Conservation (phyloP, 768 basidiomycete species). For the Lentinus brumalis region DNA sequence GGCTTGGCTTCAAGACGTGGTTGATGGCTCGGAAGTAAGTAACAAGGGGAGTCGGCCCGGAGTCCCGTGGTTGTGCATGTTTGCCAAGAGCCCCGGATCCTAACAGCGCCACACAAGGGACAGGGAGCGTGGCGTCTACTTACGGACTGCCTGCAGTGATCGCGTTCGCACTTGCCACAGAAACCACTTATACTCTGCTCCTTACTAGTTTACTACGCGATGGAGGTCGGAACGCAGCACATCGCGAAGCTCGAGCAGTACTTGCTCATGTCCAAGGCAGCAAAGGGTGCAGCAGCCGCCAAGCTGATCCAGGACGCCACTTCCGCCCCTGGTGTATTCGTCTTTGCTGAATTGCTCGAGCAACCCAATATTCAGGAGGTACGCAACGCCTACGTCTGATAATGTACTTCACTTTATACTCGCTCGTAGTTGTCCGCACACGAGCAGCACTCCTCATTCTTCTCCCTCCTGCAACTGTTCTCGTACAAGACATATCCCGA, state of each 20-base stretch:
- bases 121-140: background rate
- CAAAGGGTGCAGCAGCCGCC: conserved; percentile 90
- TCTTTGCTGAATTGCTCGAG: conserved; percentile 88
- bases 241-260: conserved; percentile 83
- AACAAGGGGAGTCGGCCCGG: too few relatives aligned
- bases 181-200: too few relatives aligned
- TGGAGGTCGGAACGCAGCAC: conserved; percentile 68
- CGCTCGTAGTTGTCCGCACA: conserved; percentile 59
- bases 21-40: too few relatives aligned
- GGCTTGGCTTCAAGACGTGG: too few relatives aligned
- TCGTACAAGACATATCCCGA: conserved; percentile 87
- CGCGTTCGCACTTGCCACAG: background rate
- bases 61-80: conserved; percentile 3
- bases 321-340: conserved; percentile 86
- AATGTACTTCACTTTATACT: background rate
- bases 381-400: conserved; percentile 22
- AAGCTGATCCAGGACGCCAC: conserved; percentile 87
- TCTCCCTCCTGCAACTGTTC: conserved; percentile 79
- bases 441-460: conserved; percentile 63
- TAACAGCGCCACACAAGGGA: conserved; percentile 15
- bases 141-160: background rate
- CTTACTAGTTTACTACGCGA: conserved; percentile 21
- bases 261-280: conserved; percentile 87
- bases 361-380: conserved; percentile 85
- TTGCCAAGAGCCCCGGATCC: conserved; percentile 8